phyloP scores from a whole-genome alignment of 2,329 filamentous ascomycete species.

The Aspergillus bombycis region DNA sequence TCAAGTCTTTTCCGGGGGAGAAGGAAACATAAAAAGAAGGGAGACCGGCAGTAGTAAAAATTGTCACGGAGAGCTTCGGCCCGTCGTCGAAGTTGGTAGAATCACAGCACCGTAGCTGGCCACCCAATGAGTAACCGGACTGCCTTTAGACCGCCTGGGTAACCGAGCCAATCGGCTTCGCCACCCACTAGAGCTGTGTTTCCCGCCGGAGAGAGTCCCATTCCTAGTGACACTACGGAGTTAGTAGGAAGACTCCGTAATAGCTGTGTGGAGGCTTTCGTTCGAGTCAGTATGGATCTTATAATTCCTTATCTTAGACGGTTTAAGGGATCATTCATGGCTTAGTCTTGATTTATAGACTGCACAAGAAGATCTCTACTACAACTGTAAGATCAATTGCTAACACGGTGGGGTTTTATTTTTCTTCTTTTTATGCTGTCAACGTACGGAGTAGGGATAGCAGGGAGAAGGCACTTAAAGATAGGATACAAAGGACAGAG shows the following conservation, averaged over 20 bases:
- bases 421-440: not conserved
- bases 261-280: not conserved
- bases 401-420: not conserved
- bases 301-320: not conserved
- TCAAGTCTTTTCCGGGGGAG: constrained; percentile 21
- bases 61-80: constrained; percentile 39
- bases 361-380: not conserved
- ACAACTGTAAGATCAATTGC: not conserved
- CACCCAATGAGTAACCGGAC: constrained; percentile 22
- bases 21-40: constrained; percentile 33
- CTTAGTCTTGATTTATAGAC: not conserved
- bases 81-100: constrained; percentile 43
- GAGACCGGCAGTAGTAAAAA: constrained; percentile 33
- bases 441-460: not conserved
- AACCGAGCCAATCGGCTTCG: constrained; percentile 17
- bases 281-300: not conserved
- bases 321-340: not conserved
- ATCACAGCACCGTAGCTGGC: constrained; percentile 27
- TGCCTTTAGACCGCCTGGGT: constrained; percentile 21
- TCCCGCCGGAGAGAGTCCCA: not conserved
- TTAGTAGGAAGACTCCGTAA: constrained; percentile 4
- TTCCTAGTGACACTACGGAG: not conserved
- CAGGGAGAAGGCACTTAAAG: not conserved
- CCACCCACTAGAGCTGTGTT: not conserved
- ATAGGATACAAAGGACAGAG: not conserved